Conservation (phyloP, 2,329 filamentous ascomycete genomes). For the Trichoderma sp. region DNA sequence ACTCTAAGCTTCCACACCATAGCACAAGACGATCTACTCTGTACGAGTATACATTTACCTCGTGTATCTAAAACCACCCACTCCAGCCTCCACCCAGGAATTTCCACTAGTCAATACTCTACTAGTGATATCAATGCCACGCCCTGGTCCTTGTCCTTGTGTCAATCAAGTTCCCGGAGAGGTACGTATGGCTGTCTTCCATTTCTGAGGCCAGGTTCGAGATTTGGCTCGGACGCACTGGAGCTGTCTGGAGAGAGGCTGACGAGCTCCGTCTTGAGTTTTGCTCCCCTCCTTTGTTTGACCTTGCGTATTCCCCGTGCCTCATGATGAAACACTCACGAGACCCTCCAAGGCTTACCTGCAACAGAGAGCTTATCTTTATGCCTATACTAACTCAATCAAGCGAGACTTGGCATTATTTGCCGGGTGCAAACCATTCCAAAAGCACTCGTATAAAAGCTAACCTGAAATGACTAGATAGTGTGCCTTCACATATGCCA, state of each 20-base stretch:
- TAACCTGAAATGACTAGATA: neutral
- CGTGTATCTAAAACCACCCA: neutral
- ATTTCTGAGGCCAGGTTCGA: neutral
- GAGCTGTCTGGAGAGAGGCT: neutral
- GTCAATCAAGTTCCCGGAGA: neutral
- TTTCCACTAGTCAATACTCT: neutral
- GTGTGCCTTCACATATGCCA: neutral
- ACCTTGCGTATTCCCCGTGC: constrained; percentile 8
- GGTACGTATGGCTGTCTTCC: neutral
- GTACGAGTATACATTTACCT: neutral
- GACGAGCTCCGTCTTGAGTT: constrained; percentile 16
- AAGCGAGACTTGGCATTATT: neutral
- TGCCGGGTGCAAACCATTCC: neutral
- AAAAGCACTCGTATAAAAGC: neutral
- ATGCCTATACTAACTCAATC: neutral
- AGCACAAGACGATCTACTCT: neutral
- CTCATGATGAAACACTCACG: constrained; percentile 19
- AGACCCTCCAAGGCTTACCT: constrained; percentile 7
- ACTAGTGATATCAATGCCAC: neutral
- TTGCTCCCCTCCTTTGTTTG: constrained; percentile 15
- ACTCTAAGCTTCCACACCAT: neutral
- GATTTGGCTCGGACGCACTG: neutral
- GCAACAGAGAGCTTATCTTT: neutral
- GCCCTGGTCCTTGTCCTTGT: neutral
- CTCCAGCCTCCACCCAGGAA: neutral